phyloP scores from a whole-genome alignment of 1,284 basidiomycete genomes.

The Fomitopsis palustris region DNA sequence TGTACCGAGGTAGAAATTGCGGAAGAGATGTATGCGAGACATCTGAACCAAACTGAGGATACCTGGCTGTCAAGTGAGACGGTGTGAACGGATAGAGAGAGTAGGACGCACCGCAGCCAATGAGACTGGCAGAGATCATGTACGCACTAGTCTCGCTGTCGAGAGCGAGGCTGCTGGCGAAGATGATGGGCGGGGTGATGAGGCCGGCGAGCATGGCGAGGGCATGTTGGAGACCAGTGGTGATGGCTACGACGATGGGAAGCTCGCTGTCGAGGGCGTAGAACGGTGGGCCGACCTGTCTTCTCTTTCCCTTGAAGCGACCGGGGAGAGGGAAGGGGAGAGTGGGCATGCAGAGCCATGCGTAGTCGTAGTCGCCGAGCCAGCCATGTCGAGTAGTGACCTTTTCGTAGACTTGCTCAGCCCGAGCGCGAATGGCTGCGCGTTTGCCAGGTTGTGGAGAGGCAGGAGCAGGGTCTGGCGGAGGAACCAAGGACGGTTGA shows the following conservation, averaged over 20 bases:
- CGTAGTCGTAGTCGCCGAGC: conserved; percentile 78
- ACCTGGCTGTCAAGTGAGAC: conserved; percentile 35
- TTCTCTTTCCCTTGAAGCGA: conserved; percentile 22
- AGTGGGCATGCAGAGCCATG: conserved; percentile 64
- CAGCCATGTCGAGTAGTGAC: conserved; percentile 58
- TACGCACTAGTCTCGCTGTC: conserved; percentile 62
- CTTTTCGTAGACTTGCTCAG: conserved; percentile 27
- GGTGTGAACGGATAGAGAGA: conserved; percentile 5
- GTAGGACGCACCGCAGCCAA: conserved; percentile 59
- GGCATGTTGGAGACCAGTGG: conserved; percentile 73
- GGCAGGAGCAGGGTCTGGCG: no score
- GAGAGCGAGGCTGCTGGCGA: conserved; percentile 60
- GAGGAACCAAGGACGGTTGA: conserved; percentile 21
- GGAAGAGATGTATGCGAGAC: conserved; percentile 59
- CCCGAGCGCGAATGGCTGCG: conserved; percentile 5
- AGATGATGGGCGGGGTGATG: conserved; percentile 70
- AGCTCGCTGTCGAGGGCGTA: conserved; percentile 69
- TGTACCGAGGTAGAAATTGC: conserved; percentile 68
- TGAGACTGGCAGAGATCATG: conserved; percentile 80
- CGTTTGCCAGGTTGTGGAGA: background rate
- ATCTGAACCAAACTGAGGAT: conserved; percentile 77
- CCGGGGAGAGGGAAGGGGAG: conserved; percentile 45
- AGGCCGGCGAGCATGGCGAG: conserved; percentile 80
- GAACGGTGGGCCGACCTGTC: conserved; percentile 56
- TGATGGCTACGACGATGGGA: conserved; percentile 65